Evolutionary conservation across 1,139 yeast genomes (phyloP).

Genomic region (Candida sanyaensis): DNA sequence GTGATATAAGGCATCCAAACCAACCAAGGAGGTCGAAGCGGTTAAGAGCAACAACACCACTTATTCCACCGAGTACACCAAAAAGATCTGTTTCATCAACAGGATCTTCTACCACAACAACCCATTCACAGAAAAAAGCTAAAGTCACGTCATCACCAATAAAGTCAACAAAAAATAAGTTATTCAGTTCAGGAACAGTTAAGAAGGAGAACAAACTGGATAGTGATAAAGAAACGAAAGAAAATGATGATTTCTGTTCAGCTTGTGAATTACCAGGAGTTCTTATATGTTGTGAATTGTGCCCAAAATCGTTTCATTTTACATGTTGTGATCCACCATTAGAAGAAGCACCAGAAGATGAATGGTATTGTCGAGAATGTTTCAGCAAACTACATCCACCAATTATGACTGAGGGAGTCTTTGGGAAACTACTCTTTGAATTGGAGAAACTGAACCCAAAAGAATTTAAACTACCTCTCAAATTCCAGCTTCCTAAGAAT

Average conservation of each 20-base stretch:
- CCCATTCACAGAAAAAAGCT: conserved; percentile 29
- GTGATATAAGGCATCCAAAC: conserved; percentile 30
- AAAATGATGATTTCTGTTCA: conserved; percentile 86
- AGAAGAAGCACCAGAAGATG: conserved; percentile 81
- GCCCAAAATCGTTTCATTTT: conserved; percentile 91
- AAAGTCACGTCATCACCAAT: conserved; percentile 43
- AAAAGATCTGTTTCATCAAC: conserved; percentile 3
- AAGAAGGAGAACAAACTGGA: conserved; percentile 8
- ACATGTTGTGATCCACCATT: conserved; percentile 90
- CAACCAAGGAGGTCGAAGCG: conserved; percentile 12
- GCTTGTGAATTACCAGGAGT: conserved; percentile 89
- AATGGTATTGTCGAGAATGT: conserved; percentile 89
- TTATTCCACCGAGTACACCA: conserved; percentile 14
- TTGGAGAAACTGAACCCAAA: conserved; percentile 64
- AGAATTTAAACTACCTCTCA: conserved; percentile 73
- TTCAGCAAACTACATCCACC: conserved; percentile 32
- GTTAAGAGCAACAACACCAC: conserved; percentile 12
- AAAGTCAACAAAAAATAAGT: conserved; percentile 30
- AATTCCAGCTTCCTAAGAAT: conserved; percentile 46
- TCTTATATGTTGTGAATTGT: conserved; percentile 89
- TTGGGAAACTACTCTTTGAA: conserved; percentile 64
- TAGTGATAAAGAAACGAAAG: conserved; percentile 30
- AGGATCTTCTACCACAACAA: conserved; percentile 5
- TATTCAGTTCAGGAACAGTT: conserved; percentile 25
- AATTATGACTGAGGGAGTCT: conserved; percentile 44